Conservation (phyloP, 1,284 basidiomycete species). For the Laetiporus sulphureus region DNA sequence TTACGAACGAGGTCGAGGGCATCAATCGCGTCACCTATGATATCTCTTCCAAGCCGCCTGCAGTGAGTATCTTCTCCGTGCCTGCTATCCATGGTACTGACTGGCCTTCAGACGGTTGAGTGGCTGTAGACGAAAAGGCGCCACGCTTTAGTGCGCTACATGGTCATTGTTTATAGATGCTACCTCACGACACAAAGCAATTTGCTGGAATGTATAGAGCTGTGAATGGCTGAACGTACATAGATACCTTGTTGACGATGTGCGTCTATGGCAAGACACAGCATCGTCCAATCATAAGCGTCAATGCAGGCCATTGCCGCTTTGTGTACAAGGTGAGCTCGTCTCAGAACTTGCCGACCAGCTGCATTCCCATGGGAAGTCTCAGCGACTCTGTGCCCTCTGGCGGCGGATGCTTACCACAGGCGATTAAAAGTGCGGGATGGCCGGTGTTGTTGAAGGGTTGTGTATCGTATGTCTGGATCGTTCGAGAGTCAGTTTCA, state of each 20-base stretch:
- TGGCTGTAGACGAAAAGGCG: slow-evolving; percentile 22
- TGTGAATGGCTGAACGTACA: not conserved
- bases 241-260: not conserved
- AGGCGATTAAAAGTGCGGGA: slow-evolving; percentile 27
- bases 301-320: slow-evolving; percentile 30
- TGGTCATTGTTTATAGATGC: too few species aligned
- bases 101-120: slow-evolving; percentile 19
- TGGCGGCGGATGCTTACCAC: slow-evolving; percentile 24
- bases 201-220: too few species aligned
- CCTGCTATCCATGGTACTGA: too few species aligned
- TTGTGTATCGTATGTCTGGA: slow-evolving; percentile 15
- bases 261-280: slow-evolving; percentile 6
- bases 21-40: slow-evolving; percentile 95
- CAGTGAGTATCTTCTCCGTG: slow-evolving; percentile 39
- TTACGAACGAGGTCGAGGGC: slow-evolving; percentile 95
- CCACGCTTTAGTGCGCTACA: too few species aligned
- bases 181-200: too few species aligned
- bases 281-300: slow-evolving; percentile 23
- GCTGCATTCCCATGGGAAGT: slow-evolving; percentile 31
- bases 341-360: slow-evolving; percentile 25
- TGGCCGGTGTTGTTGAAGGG: slow-evolving; percentile 26
- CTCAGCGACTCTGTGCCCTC: slow-evolving; percentile 22
- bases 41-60: slow-evolving; percentile 96
- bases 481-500: not conserved
- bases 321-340: slow-evolving; percentile 29